Evolutionary conservation across 1,284 basidiomycete species (phyloP).

Genomic region (Rhodotorula sp.): DNA sequence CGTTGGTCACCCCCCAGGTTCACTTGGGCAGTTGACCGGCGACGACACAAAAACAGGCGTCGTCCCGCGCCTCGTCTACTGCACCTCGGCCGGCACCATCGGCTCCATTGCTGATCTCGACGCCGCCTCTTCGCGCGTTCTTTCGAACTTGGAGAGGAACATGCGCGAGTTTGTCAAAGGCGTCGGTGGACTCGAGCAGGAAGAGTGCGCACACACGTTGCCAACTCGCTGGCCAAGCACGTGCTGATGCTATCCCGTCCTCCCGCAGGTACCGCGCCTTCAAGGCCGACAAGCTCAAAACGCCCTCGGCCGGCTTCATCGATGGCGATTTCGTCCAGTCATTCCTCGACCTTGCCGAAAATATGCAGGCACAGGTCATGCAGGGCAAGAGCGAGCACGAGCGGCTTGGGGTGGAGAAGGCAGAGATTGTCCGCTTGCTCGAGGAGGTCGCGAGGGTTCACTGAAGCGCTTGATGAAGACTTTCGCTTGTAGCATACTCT

Average conservation of each 20-base stretch:
- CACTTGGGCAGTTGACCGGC: constrained; percentile 4
- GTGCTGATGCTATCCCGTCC: no score
- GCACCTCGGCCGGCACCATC: constrained; percentile 76
- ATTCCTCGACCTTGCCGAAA: constrained; percentile 29
- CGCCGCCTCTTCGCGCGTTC: constrained; percentile 59
- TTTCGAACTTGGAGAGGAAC: constrained; percentile 76
- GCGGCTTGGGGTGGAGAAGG: constrained; percentile 9
- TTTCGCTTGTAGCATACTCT: neutral
- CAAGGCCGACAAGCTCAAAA: constrained; percentile 55
- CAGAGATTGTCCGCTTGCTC: constrained; percentile 34
- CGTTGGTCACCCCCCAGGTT: neutral
- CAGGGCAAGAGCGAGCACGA: constrained; percentile 39
- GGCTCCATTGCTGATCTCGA: constrained; percentile 71
- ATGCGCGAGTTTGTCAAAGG: constrained; percentile 59
- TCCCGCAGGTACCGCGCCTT: constrained; percentile 61
- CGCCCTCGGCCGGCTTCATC: constrained; percentile 66
- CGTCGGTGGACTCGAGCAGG: constrained; percentile 64
- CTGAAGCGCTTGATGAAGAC: neutral
- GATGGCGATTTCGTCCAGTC: constrained; percentile 72
- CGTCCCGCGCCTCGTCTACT: constrained; percentile 61
- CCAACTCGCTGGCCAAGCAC: neutral
- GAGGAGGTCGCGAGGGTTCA: constrained; percentile 41
- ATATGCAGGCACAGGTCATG: constrained; percentile 35
- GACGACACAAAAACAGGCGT: neutral
- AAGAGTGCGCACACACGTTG: constrained; percentile 55